Conservation (phyloP, 164 flowering plant genomes). For the Tetracentron sinense region DNA sequence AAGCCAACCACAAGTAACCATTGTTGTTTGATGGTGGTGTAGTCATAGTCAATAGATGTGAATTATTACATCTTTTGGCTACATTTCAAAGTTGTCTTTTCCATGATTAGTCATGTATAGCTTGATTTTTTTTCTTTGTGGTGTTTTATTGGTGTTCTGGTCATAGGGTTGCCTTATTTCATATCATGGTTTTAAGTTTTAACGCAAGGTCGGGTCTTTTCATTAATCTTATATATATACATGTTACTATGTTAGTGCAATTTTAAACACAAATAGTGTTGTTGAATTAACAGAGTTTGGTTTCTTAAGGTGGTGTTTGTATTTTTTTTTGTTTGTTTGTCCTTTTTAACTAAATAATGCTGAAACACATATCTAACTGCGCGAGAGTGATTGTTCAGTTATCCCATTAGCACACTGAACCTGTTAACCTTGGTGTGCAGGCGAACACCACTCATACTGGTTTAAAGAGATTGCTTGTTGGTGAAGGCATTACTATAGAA, state of each 20-base stretch:
- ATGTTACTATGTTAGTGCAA: not conserved
- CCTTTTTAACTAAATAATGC: not conserved
- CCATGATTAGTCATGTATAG: not conserved
- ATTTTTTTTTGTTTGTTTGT: no score
- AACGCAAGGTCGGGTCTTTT: no score
- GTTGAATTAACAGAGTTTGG: not conserved
- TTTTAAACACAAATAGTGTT: not conserved
- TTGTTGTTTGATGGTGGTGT: not conserved
- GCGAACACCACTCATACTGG: constrained; percentile 43
- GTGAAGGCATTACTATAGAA: constrained; percentile 66
- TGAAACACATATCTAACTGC: not conserved
- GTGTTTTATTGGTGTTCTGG: no score
- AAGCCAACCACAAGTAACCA: not conserved
- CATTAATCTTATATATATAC: no score
- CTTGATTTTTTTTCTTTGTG: no score
- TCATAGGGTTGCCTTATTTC: not conserved
- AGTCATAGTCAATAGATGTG: no score
- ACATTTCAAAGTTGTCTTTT: not conserved
- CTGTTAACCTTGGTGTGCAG: constrained; percentile 28
- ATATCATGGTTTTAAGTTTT: not conserved
- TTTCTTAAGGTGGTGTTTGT: no score
- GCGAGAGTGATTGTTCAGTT: not conserved
- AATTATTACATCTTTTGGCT: no score
- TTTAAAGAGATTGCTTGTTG: constrained; percentile 52
- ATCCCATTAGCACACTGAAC: not conserved